A percentile compares a stretch with the other conserved stretches of the same genome.
These are phyloP conservation scores for Prunella vulgaris DNA, from an alignment of 257 asterid genomes.

Conservation along the genomic window DNA sequence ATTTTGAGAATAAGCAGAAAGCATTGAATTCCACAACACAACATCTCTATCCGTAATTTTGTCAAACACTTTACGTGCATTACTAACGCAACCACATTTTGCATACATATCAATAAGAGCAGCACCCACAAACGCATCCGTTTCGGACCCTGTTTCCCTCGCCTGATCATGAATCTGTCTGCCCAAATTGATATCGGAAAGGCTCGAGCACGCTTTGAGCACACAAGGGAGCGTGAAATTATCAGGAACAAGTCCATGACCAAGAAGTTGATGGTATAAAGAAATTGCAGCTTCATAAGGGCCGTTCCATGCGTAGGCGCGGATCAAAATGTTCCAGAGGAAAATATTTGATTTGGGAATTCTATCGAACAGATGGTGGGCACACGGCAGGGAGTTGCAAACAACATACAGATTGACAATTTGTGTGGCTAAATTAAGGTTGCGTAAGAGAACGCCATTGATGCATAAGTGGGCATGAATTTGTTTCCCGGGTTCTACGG, in stretches of 20 bases:
- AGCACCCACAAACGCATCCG: constrained; percentile 58
- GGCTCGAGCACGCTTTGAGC: constrained; percentile 55
- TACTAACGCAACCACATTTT: constrained; percentile 44
- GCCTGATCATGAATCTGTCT: constrained; percentile 40
- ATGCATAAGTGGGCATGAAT: constrained; percentile 44
- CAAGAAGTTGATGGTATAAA: constrained; percentile 37
- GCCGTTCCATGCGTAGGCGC: constrained; percentile 67
- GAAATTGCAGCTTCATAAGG: constrained; percentile 43
- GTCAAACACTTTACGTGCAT: constrained; percentile 44
- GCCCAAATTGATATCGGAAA: constrained; percentile 39
- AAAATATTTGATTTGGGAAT: constrained; percentile 48
- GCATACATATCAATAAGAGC: constrained; percentile 64
- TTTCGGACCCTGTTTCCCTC: constrained; percentile 41
- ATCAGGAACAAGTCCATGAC: constrained; percentile 48
- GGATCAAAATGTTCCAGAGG: constrained; percentile 62
- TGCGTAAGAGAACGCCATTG: constrained; percentile 27
- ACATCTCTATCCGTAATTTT: constrained; percentile 43
- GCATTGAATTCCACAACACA: constrained; percentile 63
- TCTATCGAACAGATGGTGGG: constrained; percentile 55
- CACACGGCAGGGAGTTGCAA: constrained; percentile 32
- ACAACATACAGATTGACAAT: constrained; percentile 44
- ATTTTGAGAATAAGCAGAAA: constrained; percentile 51
- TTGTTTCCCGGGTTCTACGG: constrained; percentile 51
- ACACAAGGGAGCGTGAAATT: constrained; percentile 57
- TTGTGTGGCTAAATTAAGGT: constrained; percentile 43